These are phyloP conservation scores for Phytophthora capsici DNA, from an alignment of 352 stramenopile genomes.

Conservation along the genomic window DNA sequence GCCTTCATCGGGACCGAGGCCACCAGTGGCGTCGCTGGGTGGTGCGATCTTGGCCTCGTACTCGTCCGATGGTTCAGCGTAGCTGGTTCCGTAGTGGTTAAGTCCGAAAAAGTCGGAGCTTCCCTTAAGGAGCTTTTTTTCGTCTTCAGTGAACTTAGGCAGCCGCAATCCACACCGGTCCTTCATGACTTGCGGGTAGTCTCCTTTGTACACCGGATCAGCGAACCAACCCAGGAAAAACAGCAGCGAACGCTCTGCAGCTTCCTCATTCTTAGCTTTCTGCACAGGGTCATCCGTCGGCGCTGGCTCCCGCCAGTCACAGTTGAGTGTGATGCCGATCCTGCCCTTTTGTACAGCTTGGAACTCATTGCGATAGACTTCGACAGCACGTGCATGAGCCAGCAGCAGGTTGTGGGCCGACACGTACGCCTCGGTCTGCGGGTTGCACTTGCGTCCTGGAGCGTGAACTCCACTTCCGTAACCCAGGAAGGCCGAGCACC, in stretches of 20 bases:
- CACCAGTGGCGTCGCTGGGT: conserved; percentile 38
- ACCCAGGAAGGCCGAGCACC: conserved; percentile 84
- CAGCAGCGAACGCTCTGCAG: conserved; percentile 81
- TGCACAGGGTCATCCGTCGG: conserved; percentile 50
- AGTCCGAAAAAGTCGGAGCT: conserved; percentile 95
- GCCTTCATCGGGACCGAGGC: conserved; percentile 48
- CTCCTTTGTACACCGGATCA: conserved; percentile 92
- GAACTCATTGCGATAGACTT: conserved; percentile 87
- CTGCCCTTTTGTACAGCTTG: conserved; percentile 60
- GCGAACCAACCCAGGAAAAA: conserved; percentile 93
- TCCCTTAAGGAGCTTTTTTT: conserved; percentile 80
- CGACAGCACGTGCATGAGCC: conserved; percentile 83
- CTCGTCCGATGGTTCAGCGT: conserved; percentile 47
- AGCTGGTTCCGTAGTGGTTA: conserved; percentile 93
- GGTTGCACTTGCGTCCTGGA: conserved; percentile 57
- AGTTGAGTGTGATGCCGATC: conserved; percentile 93
- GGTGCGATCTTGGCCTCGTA: conserved; percentile 48
- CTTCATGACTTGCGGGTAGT: conserved; percentile 94
- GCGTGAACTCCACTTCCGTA: conserved; percentile 89
- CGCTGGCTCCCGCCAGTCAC: conserved; percentile 88
- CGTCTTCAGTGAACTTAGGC: conserved; percentile 87
- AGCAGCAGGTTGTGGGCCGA: conserved; percentile 90
- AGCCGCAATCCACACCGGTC: conserved; percentile 82
- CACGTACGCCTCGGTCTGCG: conserved; percentile 79
- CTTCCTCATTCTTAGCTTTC: conserved; percentile 65